A percentile compares a stretch with the other conserved stretches of the same genome.
Evolutionary conservation across 2,329 filamentous ascomycete genomes (phyloP).

Genomic region (Cladosporium sp.): DNA sequence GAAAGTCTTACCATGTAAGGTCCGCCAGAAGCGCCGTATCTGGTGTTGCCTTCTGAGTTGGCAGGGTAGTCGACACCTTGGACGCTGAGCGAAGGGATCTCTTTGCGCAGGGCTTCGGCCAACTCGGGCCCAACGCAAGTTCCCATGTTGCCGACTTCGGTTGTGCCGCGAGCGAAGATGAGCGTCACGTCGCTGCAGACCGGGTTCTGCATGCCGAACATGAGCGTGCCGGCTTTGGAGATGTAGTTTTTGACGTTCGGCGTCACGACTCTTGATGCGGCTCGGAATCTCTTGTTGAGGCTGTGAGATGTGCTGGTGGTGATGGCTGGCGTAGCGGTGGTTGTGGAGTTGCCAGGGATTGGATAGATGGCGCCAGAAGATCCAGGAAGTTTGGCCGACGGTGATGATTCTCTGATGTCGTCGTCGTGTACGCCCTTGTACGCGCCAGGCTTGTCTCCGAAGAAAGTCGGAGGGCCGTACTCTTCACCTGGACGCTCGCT

Average conservation of each 20-base stretch:
- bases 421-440: not conserved
- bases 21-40: conserved; percentile 29
- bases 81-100: conserved; percentile 11
- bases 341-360: not conserved
- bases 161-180: conserved; percentile 61
- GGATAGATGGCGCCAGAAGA: not conserved
- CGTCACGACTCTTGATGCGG: not conserved
- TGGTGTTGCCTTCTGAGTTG: conserved; percentile 24
- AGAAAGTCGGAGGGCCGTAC: not conserved
- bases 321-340: not conserved
- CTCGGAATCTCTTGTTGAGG: not conserved
- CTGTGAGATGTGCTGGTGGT: not conserved
- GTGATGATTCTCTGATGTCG: not conserved
- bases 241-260: conserved; percentile 12
- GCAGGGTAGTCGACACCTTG: conserved; percentile 34
- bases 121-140: conserved; percentile 52
- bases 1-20: conserved; percentile 4
- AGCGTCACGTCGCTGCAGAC: conserved; percentile 52
- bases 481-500: not conserved
- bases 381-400: not conserved
- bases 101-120: conserved; percentile 43
- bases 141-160: conserved; percentile 56
- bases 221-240: not conserved
- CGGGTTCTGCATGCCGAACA: conserved; percentile 20
- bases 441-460: not conserved